A percentile compares a stretch with the other conserved stretches of the same genome.
These are phyloP conservation scores for Physcomitrellopsis africana DNA, from an alignment of 225 moss, liverwort and hornwort genomes.

Conservation along the genomic window DNA sequence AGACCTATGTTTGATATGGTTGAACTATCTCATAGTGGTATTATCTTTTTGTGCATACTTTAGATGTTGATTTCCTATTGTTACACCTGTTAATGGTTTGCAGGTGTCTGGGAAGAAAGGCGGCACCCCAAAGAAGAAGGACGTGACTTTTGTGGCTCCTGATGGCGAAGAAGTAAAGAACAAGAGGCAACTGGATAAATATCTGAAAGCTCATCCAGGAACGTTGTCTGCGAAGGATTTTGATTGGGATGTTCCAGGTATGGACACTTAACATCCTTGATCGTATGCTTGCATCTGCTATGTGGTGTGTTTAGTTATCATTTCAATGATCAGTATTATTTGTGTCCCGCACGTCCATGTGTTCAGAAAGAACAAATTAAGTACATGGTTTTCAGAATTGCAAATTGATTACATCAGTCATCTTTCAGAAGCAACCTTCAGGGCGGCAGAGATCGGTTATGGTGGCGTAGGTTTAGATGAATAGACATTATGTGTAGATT, in stretches of 20 bases:
- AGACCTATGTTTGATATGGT: too few species aligned
- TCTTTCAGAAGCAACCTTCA: conserved; percentile 4
- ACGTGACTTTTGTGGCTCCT: conserved; percentile 81
- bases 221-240: conserved; percentile 71
- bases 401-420: background rate
- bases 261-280: background rate
- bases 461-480: too few species aligned
- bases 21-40: background rate
- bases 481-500: background rate
- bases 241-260: conserved; percentile 83
- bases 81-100: conserved; percentile 28
- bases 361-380: background rate
- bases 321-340: background rate
- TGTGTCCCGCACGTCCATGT: background rate
- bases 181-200: conserved; percentile 91
- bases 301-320: background rate
- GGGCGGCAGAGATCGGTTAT: conserved; percentile 1
- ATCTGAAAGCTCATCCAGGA: conserved; percentile 83
- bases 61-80: conserved; percentile 22
- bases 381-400: conserved; percentile 3
- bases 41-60: background rate
- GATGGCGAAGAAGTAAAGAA: conserved; percentile 91
- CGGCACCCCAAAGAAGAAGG: conserved; percentile 96
- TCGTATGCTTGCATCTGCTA: background rate
- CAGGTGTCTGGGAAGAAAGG: conserved; percentile 71